Conservation (phyloP, 2,329 filamentous ascomycete species). For the Colletotrichum musicola region DNA sequence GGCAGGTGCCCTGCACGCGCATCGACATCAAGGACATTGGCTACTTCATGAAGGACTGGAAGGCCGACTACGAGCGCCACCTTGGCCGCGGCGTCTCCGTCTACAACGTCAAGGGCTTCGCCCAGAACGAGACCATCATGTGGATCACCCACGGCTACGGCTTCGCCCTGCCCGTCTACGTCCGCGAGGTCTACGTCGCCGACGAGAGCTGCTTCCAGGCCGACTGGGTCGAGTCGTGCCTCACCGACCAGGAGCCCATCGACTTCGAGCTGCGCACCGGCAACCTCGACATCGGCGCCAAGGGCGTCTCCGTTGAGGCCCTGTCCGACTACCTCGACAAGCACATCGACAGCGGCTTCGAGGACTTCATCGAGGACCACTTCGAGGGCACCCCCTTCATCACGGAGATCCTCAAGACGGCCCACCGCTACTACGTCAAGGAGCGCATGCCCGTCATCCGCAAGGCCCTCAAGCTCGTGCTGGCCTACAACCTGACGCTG, state of each 20-base stretch:
- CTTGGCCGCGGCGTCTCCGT: slow-evolving; percentile 88
- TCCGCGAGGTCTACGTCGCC: slow-evolving; percentile 91
- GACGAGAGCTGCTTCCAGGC: slow-evolving; percentile 94
- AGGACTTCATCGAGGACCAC: slow-evolving; percentile 94
- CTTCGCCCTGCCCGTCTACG: slow-evolving; percentile 91
- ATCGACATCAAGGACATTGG: slow-evolving; percentile 99
- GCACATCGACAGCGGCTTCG: slow-evolving; percentile 92
- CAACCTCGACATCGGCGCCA: slow-evolving; percentile 88
- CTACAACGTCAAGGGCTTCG: slow-evolving; percentile 91
- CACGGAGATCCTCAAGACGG: slow-evolving; percentile 95
- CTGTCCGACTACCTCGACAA: slow-evolving; percentile 94
- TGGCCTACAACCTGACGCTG: slow-evolving; percentile 95
- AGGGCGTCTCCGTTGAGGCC: slow-evolving; percentile 84
- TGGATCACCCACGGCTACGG: slow-evolving; percentile 98
- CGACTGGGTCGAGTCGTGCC: slow-evolving; percentile 89
- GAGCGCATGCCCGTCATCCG: slow-evolving; percentile 91
- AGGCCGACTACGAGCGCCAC: slow-evolving; percentile 94
- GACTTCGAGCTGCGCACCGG: slow-evolving; percentile 90
- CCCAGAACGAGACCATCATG: slow-evolving; percentile 76
- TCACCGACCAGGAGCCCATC: slow-evolving; percentile 76
- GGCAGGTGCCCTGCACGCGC: slow-evolving; percentile 97
- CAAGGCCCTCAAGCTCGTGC: slow-evolving; percentile 93
- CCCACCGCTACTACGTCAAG: slow-evolving; percentile 91
- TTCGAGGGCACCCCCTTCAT: slow-evolving; percentile 96
- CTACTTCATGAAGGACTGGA: slow-evolving; percentile 99